These are phyloP conservation scores for Plectosphaerella plurivora DNA, from an alignment of 2,329 filamentous ascomycete species.

Conservation along the genomic window DNA sequence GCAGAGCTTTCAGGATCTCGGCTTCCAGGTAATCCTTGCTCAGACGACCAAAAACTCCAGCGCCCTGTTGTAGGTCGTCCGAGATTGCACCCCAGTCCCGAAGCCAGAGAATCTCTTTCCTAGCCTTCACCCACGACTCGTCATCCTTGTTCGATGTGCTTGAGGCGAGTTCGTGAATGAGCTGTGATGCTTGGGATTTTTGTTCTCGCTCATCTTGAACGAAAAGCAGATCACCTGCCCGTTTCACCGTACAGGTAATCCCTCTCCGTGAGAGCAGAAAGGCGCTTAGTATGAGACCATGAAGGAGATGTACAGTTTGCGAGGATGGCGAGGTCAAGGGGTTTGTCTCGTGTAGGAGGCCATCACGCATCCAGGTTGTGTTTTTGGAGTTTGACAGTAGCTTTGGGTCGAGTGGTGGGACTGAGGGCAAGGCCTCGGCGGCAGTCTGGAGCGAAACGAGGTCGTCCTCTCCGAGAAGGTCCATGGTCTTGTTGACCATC, in stretches of 20 bases:
- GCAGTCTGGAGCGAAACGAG: conserved; percentile 47
- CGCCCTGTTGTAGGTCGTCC: conserved; percentile 35
- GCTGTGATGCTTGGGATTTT: conserved; percentile 49
- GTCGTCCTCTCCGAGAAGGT: conserved; percentile 56
- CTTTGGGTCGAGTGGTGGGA: conserved; percentile 23
- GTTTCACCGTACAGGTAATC: conserved; percentile 44
- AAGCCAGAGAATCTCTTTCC: conserved; percentile 68
- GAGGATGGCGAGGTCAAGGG: conserved; percentile 57
- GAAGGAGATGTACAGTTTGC: conserved; percentile 53
- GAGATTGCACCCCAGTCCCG: conserved; percentile 61
- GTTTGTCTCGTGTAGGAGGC: conserved; percentile 57
- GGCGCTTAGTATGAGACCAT: conserved; percentile 59
- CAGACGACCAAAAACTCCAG: conserved; percentile 61
- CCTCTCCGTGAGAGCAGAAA: conserved; percentile 50
- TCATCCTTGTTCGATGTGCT: conserved; percentile 56
- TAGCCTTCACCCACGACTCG: conserved; percentile 55
- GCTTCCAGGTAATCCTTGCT: conserved; percentile 59
- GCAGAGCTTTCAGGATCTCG: conserved; percentile 65
- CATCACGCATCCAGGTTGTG: conserved; percentile 40
- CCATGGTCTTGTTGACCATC: conserved; percentile 55
- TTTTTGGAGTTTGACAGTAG: conserved; percentile 33
- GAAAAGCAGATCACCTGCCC: conserved; percentile 59
- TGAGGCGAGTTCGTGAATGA: conserved; percentile 49
- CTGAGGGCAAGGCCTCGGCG: conserved; percentile 35
- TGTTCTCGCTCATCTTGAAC: conserved; percentile 62